Conservation (phyloP, 73 alveolate genomes). For the Paramecium pentaurelia region DNA sequence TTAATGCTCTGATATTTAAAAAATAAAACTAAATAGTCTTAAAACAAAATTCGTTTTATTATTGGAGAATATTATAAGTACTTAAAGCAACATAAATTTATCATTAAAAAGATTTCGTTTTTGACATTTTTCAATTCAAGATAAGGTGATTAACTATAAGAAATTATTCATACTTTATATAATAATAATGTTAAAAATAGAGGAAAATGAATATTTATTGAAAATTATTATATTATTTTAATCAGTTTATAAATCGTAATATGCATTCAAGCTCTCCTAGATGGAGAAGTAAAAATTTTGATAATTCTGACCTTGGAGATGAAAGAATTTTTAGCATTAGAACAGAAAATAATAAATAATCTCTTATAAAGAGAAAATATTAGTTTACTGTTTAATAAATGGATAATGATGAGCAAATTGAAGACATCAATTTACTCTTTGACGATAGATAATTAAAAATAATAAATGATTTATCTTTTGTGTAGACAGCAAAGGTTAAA, state of each 20-base stretch:
- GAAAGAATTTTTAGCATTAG: background rate
- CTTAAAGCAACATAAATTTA: too few species aligned
- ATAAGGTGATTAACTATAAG: too few species aligned
- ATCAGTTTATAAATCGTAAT: background rate
- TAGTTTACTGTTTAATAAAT: background rate
- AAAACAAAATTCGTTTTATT: too few species aligned
- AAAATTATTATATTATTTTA: background rate
- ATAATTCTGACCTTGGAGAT: background rate
- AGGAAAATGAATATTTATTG: too few species aligned
- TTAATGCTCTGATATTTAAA: too few species aligned
- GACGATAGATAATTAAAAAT: background rate
- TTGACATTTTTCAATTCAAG: too few species aligned
- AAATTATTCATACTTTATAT: too few species aligned
- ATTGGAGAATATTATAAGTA: too few species aligned
- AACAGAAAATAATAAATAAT: background rate
- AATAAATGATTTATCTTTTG: background rate
- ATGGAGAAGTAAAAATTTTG: background rate
- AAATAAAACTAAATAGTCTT: too few species aligned
- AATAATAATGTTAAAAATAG: too few species aligned
- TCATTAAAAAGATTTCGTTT: too few species aligned
- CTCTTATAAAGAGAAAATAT: background rate
- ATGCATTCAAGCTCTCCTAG: background rate
- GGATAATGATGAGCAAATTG: constrained; percentile 1
- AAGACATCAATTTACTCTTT: background rate
- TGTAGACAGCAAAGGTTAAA: background rate